Evolutionary conservation across 495 filamentous ascomycete species (phyloP), one percentile per base, ranked within the genome.

Genomic region (Neurospora africana): DNA sequence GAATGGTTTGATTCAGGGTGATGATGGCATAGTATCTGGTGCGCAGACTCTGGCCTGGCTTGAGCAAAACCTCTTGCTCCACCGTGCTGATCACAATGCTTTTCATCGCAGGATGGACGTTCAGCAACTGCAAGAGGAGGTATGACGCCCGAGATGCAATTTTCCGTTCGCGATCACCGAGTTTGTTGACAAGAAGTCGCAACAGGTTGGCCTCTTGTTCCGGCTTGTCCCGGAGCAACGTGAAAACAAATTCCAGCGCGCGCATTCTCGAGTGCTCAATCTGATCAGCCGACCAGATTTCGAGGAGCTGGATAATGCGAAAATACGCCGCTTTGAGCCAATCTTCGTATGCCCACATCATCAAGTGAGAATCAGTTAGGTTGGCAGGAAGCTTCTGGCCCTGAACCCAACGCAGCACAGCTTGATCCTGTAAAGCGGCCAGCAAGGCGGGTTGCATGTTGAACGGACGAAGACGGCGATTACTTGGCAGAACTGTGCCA

Each of bases 201-300:
- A 99, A 84, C 53, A 99, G 84, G 78, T 99, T 99, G 40, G 94
- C 90, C 81, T 99, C 95, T 78, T 99, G 96, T 80, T 99, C 95
- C 1, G 95, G 95, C 81, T 98, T 99, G 80, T 95, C 93, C 79
- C 91, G 93, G 38, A 99, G 85, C 17, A 99, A 84, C 74, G 95
- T 93, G 76, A 87, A 97, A 38, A 97, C 90, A 70, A 95, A 95
- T 68, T 92, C 94, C 19, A 98, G 84, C 17, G 95, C 92, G 72
- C 93, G 89, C 23, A 89, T 90, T 71, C 95, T 87, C 19, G 96
- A 92, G 80, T 94, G 97, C 76, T 94, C 92, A 47, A 99, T 90
- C 81, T 98, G 94, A 76, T 99, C 95, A 68, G 90, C 91, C 76
- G 91, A 97, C 91, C 96, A 96, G 23, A 86, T 84, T 76, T 99